These are phyloP conservation scores for Phalaenopsis aphrodite DNA, from an alignment of 106 monocot species.

Conservation along the genomic window DNA sequence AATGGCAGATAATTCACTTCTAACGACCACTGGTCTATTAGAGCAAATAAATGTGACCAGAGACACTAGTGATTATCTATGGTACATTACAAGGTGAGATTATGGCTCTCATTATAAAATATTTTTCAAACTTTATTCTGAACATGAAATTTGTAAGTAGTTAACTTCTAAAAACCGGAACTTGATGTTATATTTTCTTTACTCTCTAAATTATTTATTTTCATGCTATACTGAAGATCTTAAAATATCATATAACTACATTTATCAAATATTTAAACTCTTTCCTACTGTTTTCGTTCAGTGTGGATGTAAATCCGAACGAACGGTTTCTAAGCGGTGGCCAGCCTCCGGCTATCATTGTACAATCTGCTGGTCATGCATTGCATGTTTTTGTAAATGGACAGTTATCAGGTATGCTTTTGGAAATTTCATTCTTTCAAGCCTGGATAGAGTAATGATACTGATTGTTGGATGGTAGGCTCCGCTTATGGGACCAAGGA, in stretches of 20 bases:
- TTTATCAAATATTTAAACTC: not conserved
- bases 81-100: conserved; percentile 88
- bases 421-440: not conserved
- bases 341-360: conserved; percentile 45
- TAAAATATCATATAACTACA: not conserved
- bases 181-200: not conserved
- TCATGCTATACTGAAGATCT: not conserved
- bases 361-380: conserved; percentile 94
- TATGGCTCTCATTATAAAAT: not conserved
- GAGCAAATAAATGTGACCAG: conserved; percentile 98
- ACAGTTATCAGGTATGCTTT: conserved; percentile 31
- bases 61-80: conserved; percentile 87
- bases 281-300: conserved; percentile 12
- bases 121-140: not conserved
- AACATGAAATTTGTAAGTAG: not conserved
- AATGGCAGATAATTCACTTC: conserved; percentile 39
- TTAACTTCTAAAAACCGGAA: not conserved
- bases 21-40: conserved; percentile 64
- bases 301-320: conserved; percentile 68
- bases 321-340: conserved; percentile 68
- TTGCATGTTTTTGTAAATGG: conserved; percentile 91
- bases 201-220: not conserved
- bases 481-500: conserved; percentile 79
- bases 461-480: conserved; percentile 33
- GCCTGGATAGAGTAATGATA: not conserved